Evolutionary conservation across 768 basidiomycete species (phyloP), one percentile per base, ranked within the genome.

Genomic region (Suillus ampliporus): DNA sequence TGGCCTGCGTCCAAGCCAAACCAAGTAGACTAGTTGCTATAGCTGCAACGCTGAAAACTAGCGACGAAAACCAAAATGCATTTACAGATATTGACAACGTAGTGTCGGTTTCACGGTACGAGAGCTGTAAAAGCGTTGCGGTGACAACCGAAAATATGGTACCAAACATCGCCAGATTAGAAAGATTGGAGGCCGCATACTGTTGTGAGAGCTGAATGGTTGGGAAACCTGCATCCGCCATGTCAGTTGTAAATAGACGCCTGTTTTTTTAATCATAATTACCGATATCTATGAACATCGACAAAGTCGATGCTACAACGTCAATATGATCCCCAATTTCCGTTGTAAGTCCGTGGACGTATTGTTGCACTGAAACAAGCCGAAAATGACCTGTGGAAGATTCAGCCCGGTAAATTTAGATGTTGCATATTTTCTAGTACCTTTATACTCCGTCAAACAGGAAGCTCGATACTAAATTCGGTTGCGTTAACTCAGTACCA

Each of bases 131-230:
- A 1, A 78, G 77, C 15, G 77, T 77, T 43, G 80, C 79, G 2
- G 79, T 81, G 56, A 81, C 80, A 43, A 77, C 76, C 23, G 76
- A 77, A 70, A 81, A 81, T 70, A 81, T 80, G 19, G 80, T 81
- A 35, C 80, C 80, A 4, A 81, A 78, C 5, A 79, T 81, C 56
- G 79, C 77, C 51, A 81, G 65, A 57, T 80, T 81, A n/a, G 81
- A 71, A 31, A 81, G 70, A 57, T 79, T 81, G 38, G 70, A 59
- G 2, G 78, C 74, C 26, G 71, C 77, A 61, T 81, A 79, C 56
- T 79, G 77, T 65, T 81, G 80, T 4, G 78, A 78, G 50, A 79
- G 78, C 15, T 77, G 73, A 58, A 82, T 81, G 2, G 79, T 78
- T 17, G 80, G 79, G 4, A 82, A 78, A 64, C 79, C 79, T 80